Evolutionary conservation across 257 asterid species (phyloP), one percentile per base, ranked within the genome.

Genomic region (Solanum tarapatanum): DNA sequence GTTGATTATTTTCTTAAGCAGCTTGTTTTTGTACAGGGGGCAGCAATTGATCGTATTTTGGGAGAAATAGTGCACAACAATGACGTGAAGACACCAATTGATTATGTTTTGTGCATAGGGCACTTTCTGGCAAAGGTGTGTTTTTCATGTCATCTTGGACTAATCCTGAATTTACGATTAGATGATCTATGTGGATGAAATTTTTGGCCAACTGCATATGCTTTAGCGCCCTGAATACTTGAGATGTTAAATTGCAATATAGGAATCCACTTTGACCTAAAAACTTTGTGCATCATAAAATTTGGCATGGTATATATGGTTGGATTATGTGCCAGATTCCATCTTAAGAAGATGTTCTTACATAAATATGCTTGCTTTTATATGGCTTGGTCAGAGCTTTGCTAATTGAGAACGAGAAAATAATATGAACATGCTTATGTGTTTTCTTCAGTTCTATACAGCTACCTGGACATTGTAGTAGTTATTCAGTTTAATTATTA

Each of bases 41-140:
- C 98, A 88, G 99, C 99, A n/a, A 97, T 97, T 66, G 99, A 97
- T 87, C 91, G 99, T 62, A 97, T 97, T 76, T 88, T 97, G 48
- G 98, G 98, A 36, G 99, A 97, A 89, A 94, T 97, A n/a, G 95
- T 97, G 90, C 99, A 95, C 89, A 92, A 90, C 90, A 94, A 93
- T 76, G 92, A 92, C 11, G 90, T 93, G 19, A 91, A 89, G 89
- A 90, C 95, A 86, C 98, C 99, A 23, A 97, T 97, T 7, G 98
- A 95, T 91, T 94, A 94, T 85, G 98, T 97, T 82, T 84, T 97
- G 43, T 95, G 98, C 35, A 87, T 94, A 14, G 99, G 99, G 30
- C 99, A 97, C 90, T 97, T 97, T 90, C 96, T 95, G 24, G 92
- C 93, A 12, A 97, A 95, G 99, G 98, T 96, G 33, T 55, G 73